A percentile compares a stretch with the other conserved stretches of the same genome.
Evolutionary conservation across 1,139 yeast species (phyloP).

Genomic region (Arxiozyma telluris): DNA sequence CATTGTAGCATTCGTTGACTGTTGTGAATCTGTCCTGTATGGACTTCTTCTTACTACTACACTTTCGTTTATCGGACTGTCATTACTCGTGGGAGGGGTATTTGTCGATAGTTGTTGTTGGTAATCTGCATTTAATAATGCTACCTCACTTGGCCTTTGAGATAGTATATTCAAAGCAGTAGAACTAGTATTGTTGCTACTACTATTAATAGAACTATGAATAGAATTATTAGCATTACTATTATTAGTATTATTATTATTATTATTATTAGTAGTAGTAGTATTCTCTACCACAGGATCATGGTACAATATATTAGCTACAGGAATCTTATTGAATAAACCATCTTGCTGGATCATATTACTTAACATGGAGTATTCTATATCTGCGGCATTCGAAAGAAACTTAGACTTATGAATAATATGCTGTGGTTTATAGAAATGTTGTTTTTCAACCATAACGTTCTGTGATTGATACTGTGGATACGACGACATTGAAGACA

Average conservation of each 20-base stretch:
- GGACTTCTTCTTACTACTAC: not conserved
- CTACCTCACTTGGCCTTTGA: not conserved
- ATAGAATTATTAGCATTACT: not conserved
- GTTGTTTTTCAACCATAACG: constrained; percentile 5
- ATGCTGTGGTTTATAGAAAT: constrained; percentile 10
- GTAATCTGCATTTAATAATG: not conserved
- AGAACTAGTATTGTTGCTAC: not conserved
- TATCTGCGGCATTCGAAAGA: constrained; percentile 67
- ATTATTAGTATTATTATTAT: not conserved
- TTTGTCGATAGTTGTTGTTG: not conserved
- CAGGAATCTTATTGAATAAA: constrained; percentile 19
- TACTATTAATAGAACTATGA: not conserved
- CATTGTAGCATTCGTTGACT: not conserved
- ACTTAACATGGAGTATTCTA: constrained; percentile 73
- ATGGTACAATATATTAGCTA: constrained; percentile 19
- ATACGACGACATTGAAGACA: not conserved
- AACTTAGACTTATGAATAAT: constrained; percentile 32
- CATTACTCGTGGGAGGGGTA: not conserved
- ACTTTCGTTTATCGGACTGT: constrained; percentile 5
- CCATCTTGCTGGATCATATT: constrained; percentile 53
- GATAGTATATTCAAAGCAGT: not conserved
- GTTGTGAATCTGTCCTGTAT: not conserved
- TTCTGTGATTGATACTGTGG: not conserved
- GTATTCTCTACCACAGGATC: not conserved
- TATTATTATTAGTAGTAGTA: not conserved